Base-by-base conservation (phyloP, 768 basidiomycete genomes). In the Xerocomus spinulosus region DNA sequence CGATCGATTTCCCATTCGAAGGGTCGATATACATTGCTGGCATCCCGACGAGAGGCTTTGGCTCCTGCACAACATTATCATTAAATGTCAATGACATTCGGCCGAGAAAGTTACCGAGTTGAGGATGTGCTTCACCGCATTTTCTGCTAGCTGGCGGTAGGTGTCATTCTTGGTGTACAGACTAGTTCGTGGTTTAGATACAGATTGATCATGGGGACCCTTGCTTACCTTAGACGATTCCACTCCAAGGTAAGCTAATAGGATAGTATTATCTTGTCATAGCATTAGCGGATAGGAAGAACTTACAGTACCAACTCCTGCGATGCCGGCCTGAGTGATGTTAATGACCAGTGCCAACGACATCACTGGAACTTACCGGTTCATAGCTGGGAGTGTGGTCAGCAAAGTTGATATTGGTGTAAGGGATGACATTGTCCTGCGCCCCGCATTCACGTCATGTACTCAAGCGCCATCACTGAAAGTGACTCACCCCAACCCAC, bases 21-120 rank as follows among this genome's bases (percentile, higher is more conserved):
- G 84, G 83, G 57, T 84, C 73, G 38, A 87, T 76, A 5, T 70
- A 70, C 56, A 80, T 77, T 0, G 78, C 77, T 32, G 83, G 73
- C 51, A 87, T 75, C 44, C 80, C 81, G 48, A 64, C 55, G 10
- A 68, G 55, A 24, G 56, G 54, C 2, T 40, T 24, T 9, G 56
- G 48, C 56, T 66, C 28, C 39, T 48, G 10, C 14, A 23, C 21
- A n/a, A 38, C 5, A 36, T 18, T 21, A 13, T 42, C 4, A 28
- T 53, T 5, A 54, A 21, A 17, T 28, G 23, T 21, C 12, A 9
- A 21, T 18, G 7, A 18, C 8, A 2, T 42, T 42, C 18, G 10
- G 15, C 34, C 28, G 17, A 17, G 63, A 64, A 59, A 39, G 55
- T 62, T 51, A 70, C 71, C 59, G 65, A 56, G n/a, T 58, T 50